These are phyloP conservation scores for Suillus tomentosus DNA, from an alignment of 768 basidiomycete species.

Conservation along the genomic window DNA sequence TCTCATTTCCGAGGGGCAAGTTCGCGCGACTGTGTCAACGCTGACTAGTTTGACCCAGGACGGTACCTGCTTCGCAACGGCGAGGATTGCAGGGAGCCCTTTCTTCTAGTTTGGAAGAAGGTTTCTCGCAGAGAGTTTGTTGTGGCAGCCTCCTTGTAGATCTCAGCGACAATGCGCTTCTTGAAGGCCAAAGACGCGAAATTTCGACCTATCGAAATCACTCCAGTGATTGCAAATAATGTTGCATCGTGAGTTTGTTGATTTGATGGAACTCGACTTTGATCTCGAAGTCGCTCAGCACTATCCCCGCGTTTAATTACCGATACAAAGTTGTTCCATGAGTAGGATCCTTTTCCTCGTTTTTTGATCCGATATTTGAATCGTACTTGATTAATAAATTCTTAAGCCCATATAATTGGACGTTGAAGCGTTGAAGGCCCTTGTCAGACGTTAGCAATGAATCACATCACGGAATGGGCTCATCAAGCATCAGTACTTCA, in stretches of 20 bases:
- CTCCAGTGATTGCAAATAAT: neutral
- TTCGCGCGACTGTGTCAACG: neutral
- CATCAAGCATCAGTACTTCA: neutral
- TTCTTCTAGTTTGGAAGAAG: conserved; percentile 10
- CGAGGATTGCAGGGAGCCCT: neutral
- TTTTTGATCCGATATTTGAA: neutral
- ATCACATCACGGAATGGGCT: neutral
- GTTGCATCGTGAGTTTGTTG: neutral
- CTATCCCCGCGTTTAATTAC: neutral
- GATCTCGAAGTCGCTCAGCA: neutral
- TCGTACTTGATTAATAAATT: neutral
- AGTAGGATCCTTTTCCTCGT: neutral
- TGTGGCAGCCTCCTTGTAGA: conserved; percentile 5
- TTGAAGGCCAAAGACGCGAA: neutral
- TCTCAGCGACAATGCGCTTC: conserved; percentile 1
- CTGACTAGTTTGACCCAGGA: conserved; percentile 7
- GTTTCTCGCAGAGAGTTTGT: neutral
- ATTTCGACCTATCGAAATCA: neutral
- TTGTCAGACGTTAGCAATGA: neutral
- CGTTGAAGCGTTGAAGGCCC: too few relatives aligned
- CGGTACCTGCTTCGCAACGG: conserved; percentile 6
- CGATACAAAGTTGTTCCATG: too few relatives aligned
- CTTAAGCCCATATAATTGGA: neutral
- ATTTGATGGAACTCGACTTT: neutral
- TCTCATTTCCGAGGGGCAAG: neutral